These are phyloP conservation scores for Phyllosticta citribraziliensis DNA, from an alignment of 2,329 filamentous ascomycete genomes.

Conservation along the genomic window DNA sequence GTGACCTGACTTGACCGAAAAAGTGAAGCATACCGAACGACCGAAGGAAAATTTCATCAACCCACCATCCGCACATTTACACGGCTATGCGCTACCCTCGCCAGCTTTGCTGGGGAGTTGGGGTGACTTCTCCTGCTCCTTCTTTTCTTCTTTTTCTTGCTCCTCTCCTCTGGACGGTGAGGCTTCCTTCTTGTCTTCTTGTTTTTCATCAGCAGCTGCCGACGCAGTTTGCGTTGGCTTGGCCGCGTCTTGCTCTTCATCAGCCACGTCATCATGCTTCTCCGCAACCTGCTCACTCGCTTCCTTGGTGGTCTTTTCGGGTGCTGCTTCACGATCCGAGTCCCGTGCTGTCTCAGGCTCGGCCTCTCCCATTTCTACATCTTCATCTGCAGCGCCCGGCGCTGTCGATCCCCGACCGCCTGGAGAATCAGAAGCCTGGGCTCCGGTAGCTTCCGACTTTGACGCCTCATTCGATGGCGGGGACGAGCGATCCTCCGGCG, in stretches of 20 bases:
- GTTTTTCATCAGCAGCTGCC: not conserved
- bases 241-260: not conserved
- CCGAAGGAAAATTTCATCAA: not conserved
- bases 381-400: conserved; percentile 2
- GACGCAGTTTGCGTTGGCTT: not conserved
- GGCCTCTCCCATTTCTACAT: conserved; percentile 9
- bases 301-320: not conserved
- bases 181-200: not conserved
- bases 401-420: not conserved
- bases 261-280: not conserved
- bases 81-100: not conserved
- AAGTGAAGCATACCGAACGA: not conserved
- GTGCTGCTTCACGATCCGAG: not conserved
- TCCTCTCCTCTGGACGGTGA: not conserved
- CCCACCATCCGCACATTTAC: not conserved
- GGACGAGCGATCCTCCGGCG: not conserved
- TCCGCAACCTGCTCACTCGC: not conserved
- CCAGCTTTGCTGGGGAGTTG: not conserved
- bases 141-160: not conserved
- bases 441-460: not conserved
- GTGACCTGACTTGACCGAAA: not conserved
- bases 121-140: not conserved
- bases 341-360: not conserved
- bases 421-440: not conserved
- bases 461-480: not conserved